phyloP scores from a whole-genome alignment of 352 stramenopile genomes.

The Phytophthora syringae region DNA sequence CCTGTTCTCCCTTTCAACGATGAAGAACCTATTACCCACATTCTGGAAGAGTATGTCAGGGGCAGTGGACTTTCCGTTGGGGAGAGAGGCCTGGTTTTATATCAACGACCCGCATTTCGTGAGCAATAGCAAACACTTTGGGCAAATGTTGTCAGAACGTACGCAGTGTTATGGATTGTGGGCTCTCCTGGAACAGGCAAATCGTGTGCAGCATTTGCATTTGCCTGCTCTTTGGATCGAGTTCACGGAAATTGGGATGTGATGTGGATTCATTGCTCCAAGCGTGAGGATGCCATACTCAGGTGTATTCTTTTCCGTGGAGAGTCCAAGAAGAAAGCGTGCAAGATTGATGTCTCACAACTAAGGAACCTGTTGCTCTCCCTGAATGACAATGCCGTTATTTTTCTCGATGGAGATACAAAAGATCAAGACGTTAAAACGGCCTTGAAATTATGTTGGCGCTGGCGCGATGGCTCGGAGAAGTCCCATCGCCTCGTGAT shows the following conservation, averaged over 20 bases:
- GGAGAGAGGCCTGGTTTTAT: too few relatives aligned
- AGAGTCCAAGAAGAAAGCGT: neutral
- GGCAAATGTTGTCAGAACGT: too few relatives aligned
- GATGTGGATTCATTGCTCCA: neutral
- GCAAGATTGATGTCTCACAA: neutral
- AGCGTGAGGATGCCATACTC: neutral
- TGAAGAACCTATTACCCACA: neutral
- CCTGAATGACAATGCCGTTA: neutral
- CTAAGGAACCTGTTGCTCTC: neutral
- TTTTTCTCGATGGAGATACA: neutral
- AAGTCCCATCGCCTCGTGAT: neutral
- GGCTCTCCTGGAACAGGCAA: too few relatives aligned
- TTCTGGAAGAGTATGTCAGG: constrained; percentile 4
- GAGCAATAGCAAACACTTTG: too few relatives aligned
- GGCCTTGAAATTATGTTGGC: neutral
- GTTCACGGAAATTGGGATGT: neutral
- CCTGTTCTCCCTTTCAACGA: neutral
- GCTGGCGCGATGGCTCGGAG: neutral
- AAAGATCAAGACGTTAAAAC: too few relatives aligned
- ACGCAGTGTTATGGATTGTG: too few relatives aligned
- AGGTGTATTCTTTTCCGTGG: neutral
- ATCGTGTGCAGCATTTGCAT: neutral
- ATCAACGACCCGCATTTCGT: too few relatives aligned
- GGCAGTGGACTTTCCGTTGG: constrained; percentile 2
- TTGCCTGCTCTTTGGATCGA: neutral